These are phyloP conservation scores for Aspergillus heteromorphus DNA, from an alignment of 495 filamentous ascomycete genomes.

Conservation along the genomic window DNA sequence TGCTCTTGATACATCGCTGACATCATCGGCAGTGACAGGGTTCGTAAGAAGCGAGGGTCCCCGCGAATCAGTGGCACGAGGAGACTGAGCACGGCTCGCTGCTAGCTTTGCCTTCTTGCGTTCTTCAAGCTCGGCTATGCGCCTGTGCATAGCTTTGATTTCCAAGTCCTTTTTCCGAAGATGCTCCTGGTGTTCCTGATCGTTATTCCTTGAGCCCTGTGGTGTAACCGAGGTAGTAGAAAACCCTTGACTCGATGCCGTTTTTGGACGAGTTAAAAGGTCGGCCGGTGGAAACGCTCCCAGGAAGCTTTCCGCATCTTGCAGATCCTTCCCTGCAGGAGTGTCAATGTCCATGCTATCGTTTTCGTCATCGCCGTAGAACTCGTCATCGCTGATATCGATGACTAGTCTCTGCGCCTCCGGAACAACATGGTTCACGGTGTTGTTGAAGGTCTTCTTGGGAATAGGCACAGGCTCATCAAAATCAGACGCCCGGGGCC, in stretches of 20 bases:
- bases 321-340: not conserved
- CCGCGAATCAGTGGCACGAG: constrained; percentile 21
- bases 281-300: not conserved
- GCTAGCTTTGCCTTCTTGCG: constrained; percentile 53
- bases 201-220: constrained; percentile 28
- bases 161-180: constrained; percentile 60
- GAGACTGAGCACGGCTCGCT: constrained; percentile 33
- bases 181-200: constrained; percentile 52
- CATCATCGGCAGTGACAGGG: constrained; percentile 11
- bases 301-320: not conserved
- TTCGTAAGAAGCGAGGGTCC: constrained; percentile 16
- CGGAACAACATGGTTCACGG: constrained; percentile 8
- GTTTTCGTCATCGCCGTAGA: constrained; percentile 39
- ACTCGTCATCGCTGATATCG: constrained; percentile 67
- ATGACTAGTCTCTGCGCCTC: constrained; percentile 48
- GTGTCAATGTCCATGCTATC: constrained; percentile 32
- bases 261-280: constrained; percentile 9
- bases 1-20: constrained; percentile 1
- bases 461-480: constrained; percentile 44
- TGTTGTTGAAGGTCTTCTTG: constrained; percentile 59
- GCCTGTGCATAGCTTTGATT: constrained; percentile 68
- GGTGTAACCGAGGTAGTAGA: constrained; percentile 34
- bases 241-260: constrained; percentile 10
- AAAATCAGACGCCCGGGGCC: constrained; percentile 83
- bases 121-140: constrained; percentile 72